A percentile compares a stretch with the other conserved stretches of the same genome.
These are phyloP conservation scores for Leccinum longicurvipes DNA, from an alignment of 768 basidiomycete genomes.

Conservation along the genomic window DNA sequence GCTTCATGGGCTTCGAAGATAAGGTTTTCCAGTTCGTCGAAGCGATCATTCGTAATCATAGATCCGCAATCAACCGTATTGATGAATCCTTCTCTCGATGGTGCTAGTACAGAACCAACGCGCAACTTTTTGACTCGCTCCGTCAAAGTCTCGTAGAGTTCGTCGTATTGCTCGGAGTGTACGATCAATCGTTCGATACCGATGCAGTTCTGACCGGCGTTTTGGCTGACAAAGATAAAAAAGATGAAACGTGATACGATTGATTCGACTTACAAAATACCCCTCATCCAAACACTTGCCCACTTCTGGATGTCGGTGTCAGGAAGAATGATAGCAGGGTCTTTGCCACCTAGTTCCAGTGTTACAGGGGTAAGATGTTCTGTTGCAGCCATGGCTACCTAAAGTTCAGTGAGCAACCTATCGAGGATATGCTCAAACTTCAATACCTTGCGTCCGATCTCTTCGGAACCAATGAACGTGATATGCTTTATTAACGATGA, in stretches of 20 bases:
- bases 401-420: slow-evolving; percentile 6
- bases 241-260: not conserved
- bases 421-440: slow-evolving; percentile 9
- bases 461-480: slow-evolving; percentile 87
- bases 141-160: slow-evolving; percentile 61
- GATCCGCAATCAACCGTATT: slow-evolving; percentile 79
- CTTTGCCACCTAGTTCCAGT: slow-evolving; percentile 93
- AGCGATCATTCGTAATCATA: slow-evolving; percentile 77
- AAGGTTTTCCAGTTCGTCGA: slow-evolving; percentile 65
- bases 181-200: slow-evolving; percentile 94
- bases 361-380: slow-evolving; percentile 88
- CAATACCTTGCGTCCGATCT: slow-evolving; percentile 66
- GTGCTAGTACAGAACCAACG: slow-evolving; percentile 71
- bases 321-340: slow-evolving; percentile 87
- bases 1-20: slow-evolving; percentile 62
- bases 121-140: slow-evolving; percentile 69
- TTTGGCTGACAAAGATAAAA: slow-evolving; percentile 56
- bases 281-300: slow-evolving; percentile 83
- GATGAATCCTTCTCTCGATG: slow-evolving; percentile 64
- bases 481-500: slow-evolving; percentile 86
- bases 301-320: slow-evolving; percentile 80
- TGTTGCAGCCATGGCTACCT: slow-evolving; percentile 84
- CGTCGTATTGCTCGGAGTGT: slow-evolving; percentile 71
- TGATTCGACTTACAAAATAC: slow-evolving; percentile 71
- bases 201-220: slow-evolving; percentile 94